phyloP scores from a whole-genome alignment of 352 stramenopile species.

The Blastocystis sp. region DNA sequence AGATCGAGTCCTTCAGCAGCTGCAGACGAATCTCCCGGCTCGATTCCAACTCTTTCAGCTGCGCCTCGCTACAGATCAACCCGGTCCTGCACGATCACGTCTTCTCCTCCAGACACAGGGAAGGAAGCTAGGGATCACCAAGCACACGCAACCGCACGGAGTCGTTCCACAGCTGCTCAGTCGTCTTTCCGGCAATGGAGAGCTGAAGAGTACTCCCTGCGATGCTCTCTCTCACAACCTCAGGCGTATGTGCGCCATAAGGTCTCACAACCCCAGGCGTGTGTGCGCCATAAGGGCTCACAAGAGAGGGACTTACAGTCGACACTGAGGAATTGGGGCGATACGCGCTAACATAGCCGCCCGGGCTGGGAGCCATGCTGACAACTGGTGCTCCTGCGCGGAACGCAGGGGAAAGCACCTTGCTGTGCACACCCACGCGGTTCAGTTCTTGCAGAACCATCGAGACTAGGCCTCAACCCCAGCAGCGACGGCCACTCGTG shows the following conservation, averaged over 20 bases:
- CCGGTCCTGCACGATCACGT: not conserved
- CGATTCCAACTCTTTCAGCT: not conserved
- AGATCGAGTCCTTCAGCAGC: not conserved
- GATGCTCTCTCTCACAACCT: not conserved
- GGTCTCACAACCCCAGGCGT: not conserved
- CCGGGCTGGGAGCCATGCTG: not conserved
- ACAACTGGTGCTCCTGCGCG: not conserved
- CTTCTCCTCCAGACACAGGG: not conserved
- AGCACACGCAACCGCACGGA: not conserved
- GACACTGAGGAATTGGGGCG: not conserved
- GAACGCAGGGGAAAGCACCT: not conserved
- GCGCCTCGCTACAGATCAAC: not conserved
- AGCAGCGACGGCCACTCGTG: not conserved
- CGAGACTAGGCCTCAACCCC: not conserved
- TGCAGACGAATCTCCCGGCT: not conserved
- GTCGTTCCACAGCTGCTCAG: not conserved
- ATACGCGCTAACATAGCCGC: not conserved
- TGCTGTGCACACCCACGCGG: not conserved
- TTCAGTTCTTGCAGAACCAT: not conserved
- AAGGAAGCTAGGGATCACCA: not conserved
- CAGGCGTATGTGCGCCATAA: not conserved
- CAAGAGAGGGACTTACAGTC: not conserved
- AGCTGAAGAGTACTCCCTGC: no score
- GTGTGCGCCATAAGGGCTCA: not conserved
- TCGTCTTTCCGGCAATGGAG: not conserved